phyloP scores from a whole-genome alignment of 1,284 basidiomycete genomes.

The Irpex sp. region DNA sequence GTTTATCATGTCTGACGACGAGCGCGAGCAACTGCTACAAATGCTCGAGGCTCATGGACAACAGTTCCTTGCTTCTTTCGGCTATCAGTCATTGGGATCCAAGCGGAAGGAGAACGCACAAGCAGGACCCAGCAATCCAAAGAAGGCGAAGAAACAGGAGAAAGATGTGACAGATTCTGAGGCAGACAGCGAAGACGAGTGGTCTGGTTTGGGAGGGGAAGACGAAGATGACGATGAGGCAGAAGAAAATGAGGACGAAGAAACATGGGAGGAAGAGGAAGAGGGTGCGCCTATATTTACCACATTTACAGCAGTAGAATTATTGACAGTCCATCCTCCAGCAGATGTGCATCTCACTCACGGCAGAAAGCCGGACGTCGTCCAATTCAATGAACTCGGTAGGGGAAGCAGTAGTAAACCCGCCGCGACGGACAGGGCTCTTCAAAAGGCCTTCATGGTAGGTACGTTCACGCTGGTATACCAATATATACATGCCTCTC shows the following conservation, averaged over 20 bases:
- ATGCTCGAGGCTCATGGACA: constrained; percentile 65
- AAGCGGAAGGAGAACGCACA: constrained; percentile 20
- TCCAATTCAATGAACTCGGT: constrained; percentile 52
- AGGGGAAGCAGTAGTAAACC: constrained; percentile 8
- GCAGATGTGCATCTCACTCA: neutral
- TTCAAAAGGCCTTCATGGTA: constrained; percentile 73
- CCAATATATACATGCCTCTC: neutral
- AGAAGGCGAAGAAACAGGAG: constrained; percentile 6
- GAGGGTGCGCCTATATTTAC: neutral
- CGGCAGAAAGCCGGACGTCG: constrained; percentile 35
- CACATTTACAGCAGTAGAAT: too few species aligned
- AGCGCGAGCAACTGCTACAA: constrained; percentile 39
- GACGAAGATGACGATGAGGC: constrained; percentile 16
- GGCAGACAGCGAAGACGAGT: constrained; percentile 37
- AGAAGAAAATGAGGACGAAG: constrained; percentile 5
- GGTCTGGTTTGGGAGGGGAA: constrained; percentile 26
- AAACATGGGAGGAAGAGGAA: neutral
- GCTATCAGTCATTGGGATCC: constrained; percentile 23
- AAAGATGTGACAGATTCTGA: constrained; percentile 11
- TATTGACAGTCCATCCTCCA: neutral
- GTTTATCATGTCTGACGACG: constrained; percentile 21
- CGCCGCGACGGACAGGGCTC: constrained; percentile 31
- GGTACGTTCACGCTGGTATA: constrained; percentile 15
- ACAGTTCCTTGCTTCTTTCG: constrained; percentile 57
- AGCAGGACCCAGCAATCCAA: neutral